phyloP scores from a whole-genome alignment of 192 early-diverging fungal species.

The Coemansia sp. region DNA sequence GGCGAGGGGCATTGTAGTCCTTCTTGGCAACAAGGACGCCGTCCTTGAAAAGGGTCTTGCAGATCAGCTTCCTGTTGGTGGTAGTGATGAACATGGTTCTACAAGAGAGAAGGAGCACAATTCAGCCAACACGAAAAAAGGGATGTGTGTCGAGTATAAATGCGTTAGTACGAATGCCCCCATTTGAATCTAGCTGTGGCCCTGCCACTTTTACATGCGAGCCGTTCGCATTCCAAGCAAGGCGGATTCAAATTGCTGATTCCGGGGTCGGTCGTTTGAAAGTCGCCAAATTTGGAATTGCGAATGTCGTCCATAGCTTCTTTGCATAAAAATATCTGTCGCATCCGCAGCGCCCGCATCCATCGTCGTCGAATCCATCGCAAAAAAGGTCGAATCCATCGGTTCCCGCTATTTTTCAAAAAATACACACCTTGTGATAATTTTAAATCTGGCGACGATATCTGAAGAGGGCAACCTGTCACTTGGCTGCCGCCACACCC shows the following conservation, averaged over 20 bases:
- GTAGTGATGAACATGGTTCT: constrained; percentile 95
- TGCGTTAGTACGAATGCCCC: constrained; percentile 1
- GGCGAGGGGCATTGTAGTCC: constrained; percentile 95
- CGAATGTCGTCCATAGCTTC: neutral
- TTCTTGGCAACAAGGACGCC: constrained; percentile 99
- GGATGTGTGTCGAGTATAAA: neutral
- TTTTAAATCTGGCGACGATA: constrained; percentile 2
- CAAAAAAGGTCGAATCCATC: neutral
- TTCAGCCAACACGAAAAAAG: neutral
- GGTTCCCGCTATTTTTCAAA: neutral
- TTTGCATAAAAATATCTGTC: neutral
- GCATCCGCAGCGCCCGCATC: neutral
- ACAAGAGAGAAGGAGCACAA: constrained; percentile 1
- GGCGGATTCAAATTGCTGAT: neutral
- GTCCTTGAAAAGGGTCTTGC: constrained; percentile 94
- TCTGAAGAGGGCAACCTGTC: constrained; percentile 1
- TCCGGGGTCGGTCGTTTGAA: neutral
- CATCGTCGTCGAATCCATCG: constrained; percentile 1
- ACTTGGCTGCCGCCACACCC: constrained; percentile 1
- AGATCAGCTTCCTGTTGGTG: constrained; percentile 94
- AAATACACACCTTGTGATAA: neutral
- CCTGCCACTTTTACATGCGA: neutral
- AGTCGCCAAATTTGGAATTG: neutral
- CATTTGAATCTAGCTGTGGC: neutral
- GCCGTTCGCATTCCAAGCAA: neutral